A percentile compares a stretch with the other conserved stretches of the same genome.
phyloP scores from a whole-genome alignment of 2,329 filamentous ascomycete species.

The Paecilomyces formosus region DNA sequence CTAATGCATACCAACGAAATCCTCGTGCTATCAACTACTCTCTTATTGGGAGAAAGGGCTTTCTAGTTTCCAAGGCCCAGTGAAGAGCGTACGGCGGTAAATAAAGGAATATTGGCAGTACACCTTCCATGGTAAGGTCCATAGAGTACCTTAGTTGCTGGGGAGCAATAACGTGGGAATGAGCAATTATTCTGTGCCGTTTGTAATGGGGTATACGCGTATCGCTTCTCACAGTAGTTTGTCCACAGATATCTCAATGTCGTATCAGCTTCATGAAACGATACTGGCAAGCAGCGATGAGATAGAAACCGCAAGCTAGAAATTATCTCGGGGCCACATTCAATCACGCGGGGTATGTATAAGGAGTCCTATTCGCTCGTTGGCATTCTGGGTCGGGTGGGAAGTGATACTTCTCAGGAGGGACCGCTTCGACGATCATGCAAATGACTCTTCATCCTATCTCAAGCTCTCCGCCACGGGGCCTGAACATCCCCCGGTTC shows the following conservation, averaged over 20 bases:
- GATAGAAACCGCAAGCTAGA: neutral
- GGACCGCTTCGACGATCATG: neutral
- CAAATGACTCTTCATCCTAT: neutral
- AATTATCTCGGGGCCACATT: neutral
- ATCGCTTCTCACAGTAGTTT: neutral
- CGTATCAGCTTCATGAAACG: neutral
- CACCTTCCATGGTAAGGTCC: too few species aligned
- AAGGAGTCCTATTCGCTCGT: neutral
- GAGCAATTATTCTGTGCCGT: too few species aligned
- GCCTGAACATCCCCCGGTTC: neutral
- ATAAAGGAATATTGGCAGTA: too few species aligned
- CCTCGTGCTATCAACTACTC: too few species aligned
- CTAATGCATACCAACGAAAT: too few species aligned
- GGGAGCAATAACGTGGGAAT: too few species aligned
- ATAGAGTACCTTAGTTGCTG: too few species aligned
- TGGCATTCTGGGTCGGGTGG: neutral
- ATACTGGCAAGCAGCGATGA: neutral
- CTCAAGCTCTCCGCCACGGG: neutral
- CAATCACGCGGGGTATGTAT: neutral
- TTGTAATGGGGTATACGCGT: too few species aligned
- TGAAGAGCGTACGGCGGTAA: too few species aligned
- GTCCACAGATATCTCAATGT: neutral
- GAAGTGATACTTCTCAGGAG: neutral
- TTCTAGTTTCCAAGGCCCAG: too few species aligned
- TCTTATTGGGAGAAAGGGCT: too few species aligned